These are phyloP conservation scores for Populus deltoides DNA, from an alignment of 345 rosid species.

Conservation along the genomic window DNA sequence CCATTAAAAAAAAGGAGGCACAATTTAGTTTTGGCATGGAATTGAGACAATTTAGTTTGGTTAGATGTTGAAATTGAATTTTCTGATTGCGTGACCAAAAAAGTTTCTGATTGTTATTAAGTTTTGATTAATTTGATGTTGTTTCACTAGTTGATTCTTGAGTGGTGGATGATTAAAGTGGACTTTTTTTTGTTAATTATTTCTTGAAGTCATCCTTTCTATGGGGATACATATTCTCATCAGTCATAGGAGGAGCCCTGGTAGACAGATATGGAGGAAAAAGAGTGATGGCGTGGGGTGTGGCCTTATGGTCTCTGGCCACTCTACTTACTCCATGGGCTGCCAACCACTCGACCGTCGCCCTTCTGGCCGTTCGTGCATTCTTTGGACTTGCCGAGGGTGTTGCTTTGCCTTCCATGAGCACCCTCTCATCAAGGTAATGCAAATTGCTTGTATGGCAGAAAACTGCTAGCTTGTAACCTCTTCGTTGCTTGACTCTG, in stretches of 20 bases:
- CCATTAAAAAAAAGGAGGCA: too few relatives aligned
- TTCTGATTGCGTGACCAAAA: too few relatives aligned
- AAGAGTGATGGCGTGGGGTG: constrained; percentile 81
- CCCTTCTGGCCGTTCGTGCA: constrained; percentile 64
- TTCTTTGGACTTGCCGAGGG: constrained; percentile 95
- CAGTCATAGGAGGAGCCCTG: constrained; percentile 78
- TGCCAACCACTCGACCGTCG: constrained; percentile 71
- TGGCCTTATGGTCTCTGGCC: constrained; percentile 82
- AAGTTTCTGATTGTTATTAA: too few relatives aligned
- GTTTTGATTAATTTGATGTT: too few relatives aligned
- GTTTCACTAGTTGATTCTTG: not conserved
- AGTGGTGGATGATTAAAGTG: not conserved
- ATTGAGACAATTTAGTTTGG: too few relatives aligned
- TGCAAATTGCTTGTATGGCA: not conserved
- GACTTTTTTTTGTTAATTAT: constrained; percentile 1
- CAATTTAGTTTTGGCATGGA: too few relatives aligned
- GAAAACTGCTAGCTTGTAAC: not conserved
- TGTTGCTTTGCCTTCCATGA: constrained; percentile 88
- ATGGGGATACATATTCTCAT: constrained; percentile 95
- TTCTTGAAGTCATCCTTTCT: constrained; percentile 73
- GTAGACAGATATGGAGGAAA: constrained; percentile 93
- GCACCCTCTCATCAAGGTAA: constrained; percentile 76
- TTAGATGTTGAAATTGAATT: too few relatives aligned
- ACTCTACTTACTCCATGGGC: constrained; percentile 92
- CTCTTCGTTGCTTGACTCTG: not conserved